These are phyloP conservation scores for Sequoia sempervirens DNA, from an alignment of 75 land plant species.

Conservation along the genomic window DNA sequence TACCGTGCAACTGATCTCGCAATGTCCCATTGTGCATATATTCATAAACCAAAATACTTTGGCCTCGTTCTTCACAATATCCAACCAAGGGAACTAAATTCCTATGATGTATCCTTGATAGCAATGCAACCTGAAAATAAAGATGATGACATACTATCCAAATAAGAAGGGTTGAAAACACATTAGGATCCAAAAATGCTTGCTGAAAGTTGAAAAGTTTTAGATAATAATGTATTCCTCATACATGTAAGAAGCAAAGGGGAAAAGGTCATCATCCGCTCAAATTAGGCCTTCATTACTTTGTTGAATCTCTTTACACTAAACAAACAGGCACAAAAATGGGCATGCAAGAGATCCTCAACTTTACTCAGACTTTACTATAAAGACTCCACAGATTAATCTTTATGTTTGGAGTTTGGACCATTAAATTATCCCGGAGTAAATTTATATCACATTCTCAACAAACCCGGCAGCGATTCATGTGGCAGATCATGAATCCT, in stretches of 20 bases:
- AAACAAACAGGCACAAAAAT: no score
- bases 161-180: background rate
- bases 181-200: background rate
- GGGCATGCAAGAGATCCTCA: no score
- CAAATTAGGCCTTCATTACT: no score
- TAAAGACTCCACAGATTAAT: no score
- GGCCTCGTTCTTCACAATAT: slow-evolving; percentile 56
- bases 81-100: slow-evolving; percentile 69
- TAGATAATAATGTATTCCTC: background rate
- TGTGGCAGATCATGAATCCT: background rate
- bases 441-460: no score
- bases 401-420: no score
- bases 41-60: slow-evolving; percentile 56
- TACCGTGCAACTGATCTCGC: slow-evolving; percentile 56
- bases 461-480: no score
- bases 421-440: no score
- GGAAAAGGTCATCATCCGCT: background rate
- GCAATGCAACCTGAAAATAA: slow-evolving; percentile 45
- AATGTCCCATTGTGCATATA: slow-evolving; percentile 63
- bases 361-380: no score
- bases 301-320: no score
- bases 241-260: background rate
- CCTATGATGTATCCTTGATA: slow-evolving; percentile 65
- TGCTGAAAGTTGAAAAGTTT: background rate
- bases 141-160: background rate